phyloP scores from a whole-genome alignment of 345 rosid genomes.

The Psidium guajava region DNA sequence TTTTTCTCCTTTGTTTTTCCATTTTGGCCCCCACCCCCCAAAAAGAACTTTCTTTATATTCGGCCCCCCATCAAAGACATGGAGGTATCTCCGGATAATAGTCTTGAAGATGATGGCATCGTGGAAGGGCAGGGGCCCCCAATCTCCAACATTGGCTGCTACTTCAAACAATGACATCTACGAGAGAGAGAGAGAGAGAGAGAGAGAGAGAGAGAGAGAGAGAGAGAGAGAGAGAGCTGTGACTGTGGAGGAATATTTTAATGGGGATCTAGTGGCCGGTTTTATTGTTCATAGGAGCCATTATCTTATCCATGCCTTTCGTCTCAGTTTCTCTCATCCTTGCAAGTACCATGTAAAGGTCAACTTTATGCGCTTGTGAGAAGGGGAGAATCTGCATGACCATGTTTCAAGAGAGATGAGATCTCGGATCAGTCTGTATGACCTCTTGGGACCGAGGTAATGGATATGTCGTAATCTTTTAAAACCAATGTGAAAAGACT shows the following conservation, averaged over 20 bases:
- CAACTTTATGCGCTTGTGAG: neutral
- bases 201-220: neutral
- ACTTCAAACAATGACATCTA: neutral
- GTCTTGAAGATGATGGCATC: neutral
- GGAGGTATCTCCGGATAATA: neutral
- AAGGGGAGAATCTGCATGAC: neutral
- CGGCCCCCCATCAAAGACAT: neutral
- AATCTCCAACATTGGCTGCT: neutral
- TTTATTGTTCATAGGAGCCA: neutral
- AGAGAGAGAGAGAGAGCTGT: neutral
- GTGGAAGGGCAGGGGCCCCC: neutral
- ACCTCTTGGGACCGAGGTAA: neutral
- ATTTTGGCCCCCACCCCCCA: neutral
- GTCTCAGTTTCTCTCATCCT: neutral
- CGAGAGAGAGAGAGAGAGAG: neutral
- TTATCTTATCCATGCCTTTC: neutral
- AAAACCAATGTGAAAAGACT: neutral
- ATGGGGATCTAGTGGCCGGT: neutral
- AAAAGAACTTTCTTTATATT: neutral
- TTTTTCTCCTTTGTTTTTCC: neutral
- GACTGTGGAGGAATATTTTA: neutral
- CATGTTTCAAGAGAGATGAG: neutral
- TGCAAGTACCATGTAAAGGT: neutral
- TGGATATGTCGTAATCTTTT: neutral
- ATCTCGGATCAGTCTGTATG: neutral